These are phyloP conservation scores for Isabelozyma gotoi DNA, from an alignment of 805 yeast species.

Conservation along the genomic window DNA sequence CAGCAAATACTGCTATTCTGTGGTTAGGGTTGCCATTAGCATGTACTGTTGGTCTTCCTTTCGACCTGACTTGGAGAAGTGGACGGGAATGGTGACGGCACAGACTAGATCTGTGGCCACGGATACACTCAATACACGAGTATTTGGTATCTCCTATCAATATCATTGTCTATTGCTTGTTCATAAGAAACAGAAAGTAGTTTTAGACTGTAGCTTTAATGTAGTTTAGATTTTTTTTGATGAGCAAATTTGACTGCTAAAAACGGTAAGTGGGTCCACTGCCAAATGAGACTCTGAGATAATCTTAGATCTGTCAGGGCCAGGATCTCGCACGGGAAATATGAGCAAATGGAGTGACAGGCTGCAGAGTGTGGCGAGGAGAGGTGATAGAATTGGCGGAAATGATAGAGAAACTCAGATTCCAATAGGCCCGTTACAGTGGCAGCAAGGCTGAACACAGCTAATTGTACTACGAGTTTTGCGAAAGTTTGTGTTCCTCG, in stretches of 20 bases:
- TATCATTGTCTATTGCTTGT: constrained; percentile 54
- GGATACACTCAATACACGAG: constrained; percentile 82
- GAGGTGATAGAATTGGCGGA: too few species aligned
- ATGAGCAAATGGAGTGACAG: too few species aligned
- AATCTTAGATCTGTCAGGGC: not conserved
- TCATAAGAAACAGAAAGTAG: not conserved
- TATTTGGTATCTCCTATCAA: constrained; percentile 76
- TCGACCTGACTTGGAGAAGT: constrained; percentile 79
- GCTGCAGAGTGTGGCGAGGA: too few species aligned
- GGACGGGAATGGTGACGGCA: constrained; percentile 83
- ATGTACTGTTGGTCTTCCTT: constrained; percentile 79
- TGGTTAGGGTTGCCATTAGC: constrained; percentile 50
- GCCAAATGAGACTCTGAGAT: not conserved
- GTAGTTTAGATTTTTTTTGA: too few species aligned
- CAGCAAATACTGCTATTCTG: constrained; percentile 60
- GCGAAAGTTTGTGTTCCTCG: too few species aligned
- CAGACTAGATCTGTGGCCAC: constrained; percentile 89
- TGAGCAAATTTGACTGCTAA: constrained; percentile 3
- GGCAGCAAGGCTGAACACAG: too few species aligned
- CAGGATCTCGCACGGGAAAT: too few species aligned
- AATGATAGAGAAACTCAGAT: too few species aligned
- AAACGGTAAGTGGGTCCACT: constrained; percentile 1
- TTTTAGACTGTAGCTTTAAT: not conserved
- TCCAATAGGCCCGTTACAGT: too few species aligned
- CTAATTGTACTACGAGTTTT: too few species aligned